Percentiles rank a stretch among this genome's conserved stretches.
These are phyloP conservation scores for Monosporozyma unispora DNA, from an alignment of 805 yeast genomes.

Conservation along the genomic window DNA sequence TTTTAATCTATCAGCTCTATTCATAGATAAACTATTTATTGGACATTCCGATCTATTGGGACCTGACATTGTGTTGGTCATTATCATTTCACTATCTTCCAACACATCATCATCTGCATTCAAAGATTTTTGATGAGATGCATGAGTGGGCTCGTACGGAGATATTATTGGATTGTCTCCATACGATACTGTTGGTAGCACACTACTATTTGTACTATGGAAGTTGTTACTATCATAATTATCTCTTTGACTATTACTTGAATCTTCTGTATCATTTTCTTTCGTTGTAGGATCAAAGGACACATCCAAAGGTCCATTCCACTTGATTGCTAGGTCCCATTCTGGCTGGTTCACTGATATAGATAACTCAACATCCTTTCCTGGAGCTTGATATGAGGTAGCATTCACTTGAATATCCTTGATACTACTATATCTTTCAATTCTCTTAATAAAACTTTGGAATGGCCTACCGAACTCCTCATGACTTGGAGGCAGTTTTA, in stretches of 20 bases:
- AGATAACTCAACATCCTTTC: conserved; percentile 11
- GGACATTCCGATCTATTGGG: background rate
- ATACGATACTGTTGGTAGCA: background rate
- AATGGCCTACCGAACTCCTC: conserved; percentile 36
- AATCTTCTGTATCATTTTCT: background rate
- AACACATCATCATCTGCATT: background rate
- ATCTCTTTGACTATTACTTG: background rate
- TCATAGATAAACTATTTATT: background rate
- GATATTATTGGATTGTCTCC: background rate
- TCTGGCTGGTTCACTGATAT: conserved; percentile 26
- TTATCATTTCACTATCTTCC: background rate
- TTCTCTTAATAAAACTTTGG: conserved; percentile 44
- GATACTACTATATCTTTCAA: conserved; percentile 54
- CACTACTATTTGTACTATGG: background rate
- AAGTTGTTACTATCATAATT: background rate
- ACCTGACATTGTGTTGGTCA: background rate
- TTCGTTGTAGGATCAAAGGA: conserved; percentile 9
- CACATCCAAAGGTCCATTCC: conserved; percentile 29
- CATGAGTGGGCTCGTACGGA: background rate
- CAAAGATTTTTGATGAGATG: background rate
- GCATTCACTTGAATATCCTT: conserved; percentile 45
- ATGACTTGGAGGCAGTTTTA: conserved; percentile 30
- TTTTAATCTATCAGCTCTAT: conserved; percentile 3
- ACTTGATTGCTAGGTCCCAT: conserved; percentile 27
- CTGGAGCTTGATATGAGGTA: conserved; percentile 4